phyloP scores from a whole-genome alignment of 1,284 basidiomycete species.

The Ustilago xerochloae region DNA sequence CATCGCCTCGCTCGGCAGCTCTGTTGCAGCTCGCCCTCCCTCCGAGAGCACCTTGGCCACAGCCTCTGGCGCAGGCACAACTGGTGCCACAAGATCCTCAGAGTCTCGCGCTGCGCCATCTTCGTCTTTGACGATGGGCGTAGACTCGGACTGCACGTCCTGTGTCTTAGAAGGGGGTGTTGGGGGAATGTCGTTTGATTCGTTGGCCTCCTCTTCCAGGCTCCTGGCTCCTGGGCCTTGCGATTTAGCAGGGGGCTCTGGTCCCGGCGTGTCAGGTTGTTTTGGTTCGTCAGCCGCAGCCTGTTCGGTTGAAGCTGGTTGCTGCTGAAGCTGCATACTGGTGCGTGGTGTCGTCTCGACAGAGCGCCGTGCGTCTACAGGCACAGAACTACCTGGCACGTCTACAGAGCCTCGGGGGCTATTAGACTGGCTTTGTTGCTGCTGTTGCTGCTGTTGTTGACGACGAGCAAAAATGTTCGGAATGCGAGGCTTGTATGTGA shows the following conservation, averaged over 20 bases:
- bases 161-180: conserved; percentile 29
- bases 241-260: conserved; percentile 7
- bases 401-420: conserved; percentile 38
- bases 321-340: conserved; percentile 29
- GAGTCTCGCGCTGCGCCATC: conserved; percentile 19
- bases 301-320: neutral
- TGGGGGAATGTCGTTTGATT: conserved; percentile 28
- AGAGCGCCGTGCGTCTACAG: conserved; percentile 10
- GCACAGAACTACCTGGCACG: conserved; percentile 10
- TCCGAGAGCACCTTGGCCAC: conserved; percentile 22
- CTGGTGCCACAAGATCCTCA: conserved; percentile 36
- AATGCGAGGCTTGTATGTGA: conserved; percentile 45
- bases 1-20: neutral
- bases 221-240: conserved; percentile 13
- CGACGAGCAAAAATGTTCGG: conserved; percentile 49
- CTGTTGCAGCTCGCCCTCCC: neutral
- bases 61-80: conserved; percentile 27
- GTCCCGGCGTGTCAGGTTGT: neutral
- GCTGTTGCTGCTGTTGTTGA: conserved; percentile 37
- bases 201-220: conserved; percentile 32
- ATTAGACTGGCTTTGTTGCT: conserved; percentile 20
- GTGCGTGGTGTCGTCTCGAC: conserved; percentile 33
- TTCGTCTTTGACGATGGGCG: conserved; percentile 7
- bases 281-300: neutral
- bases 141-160: neutral